Percentiles rank a stretch among this genome's conserved stretches.
phyloP scores from a whole-genome alignment of 2,329 filamentous ascomycete genomes.

The Arthrocladium fulminans region DNA sequence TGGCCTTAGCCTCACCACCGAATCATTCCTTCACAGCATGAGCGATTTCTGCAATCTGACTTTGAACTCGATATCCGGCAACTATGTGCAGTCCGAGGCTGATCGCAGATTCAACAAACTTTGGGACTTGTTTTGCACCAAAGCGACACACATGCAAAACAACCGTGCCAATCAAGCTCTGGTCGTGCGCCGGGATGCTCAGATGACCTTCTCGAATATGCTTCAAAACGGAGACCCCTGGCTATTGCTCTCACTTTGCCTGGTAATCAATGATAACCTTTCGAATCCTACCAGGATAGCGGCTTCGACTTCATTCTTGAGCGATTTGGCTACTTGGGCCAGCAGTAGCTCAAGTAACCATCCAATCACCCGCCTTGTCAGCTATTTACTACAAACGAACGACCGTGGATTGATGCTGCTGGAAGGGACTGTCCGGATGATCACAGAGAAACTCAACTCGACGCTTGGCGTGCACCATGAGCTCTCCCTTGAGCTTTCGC shows the following conservation, averaged over 20 bases:
- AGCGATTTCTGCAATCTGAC: neutral
- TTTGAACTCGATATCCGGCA: neutral
- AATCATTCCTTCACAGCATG: slow-evolving; percentile 1
- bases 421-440: slow-evolving; percentile 2
- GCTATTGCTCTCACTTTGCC: slow-evolving; percentile 4
- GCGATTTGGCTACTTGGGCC: neutral
- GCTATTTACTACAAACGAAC: neutral
- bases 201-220: neutral
- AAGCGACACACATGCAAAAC: slow-evolving; percentile 1
- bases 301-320: neutral
- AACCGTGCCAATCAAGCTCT: neutral
- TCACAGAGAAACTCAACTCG: neutral
- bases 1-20: slow-evolving; percentile 1
- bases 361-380: neutral
- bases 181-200: neutral
- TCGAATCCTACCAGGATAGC: neutral
- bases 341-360: neutral
- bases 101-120: slow-evolving; percentile 5
- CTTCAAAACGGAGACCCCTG: neutral
- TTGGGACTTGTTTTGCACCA: slow-evolving; percentile 5
- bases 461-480: neutral
- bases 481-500: neutral
- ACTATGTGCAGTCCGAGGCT: neutral
- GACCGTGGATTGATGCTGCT: slow-evolving; percentile 1
- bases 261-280: slow-evolving; percentile 4